phyloP scores from a whole-genome alignment of 2,329 filamentous ascomycete genomes.

The Aquanectria penicillioides region DNA sequence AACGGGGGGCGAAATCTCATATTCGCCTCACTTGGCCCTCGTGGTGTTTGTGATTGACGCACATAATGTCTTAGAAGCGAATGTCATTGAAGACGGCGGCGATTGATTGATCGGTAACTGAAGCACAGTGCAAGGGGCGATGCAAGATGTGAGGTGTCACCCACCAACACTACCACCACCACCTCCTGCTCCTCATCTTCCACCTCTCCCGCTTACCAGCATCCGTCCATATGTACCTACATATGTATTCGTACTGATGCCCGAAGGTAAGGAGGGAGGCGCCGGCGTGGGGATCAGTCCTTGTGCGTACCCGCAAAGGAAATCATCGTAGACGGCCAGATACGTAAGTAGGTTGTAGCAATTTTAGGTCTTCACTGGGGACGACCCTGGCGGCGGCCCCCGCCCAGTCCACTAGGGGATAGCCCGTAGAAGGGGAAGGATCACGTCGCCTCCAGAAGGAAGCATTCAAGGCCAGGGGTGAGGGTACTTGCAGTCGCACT shows the following conservation, averaged over 20 bases:
- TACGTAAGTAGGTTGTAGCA: background rate
- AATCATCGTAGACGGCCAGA: no score
- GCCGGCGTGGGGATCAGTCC: background rate
- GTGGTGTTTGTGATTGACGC: conserved; percentile 4
- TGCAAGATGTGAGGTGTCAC: background rate
- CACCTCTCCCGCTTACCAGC: no score
- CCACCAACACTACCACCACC: background rate
- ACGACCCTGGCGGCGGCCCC: background rate
- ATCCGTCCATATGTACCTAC: no score
- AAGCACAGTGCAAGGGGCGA: background rate
- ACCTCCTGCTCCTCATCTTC: background rate
- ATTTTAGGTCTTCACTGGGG: conserved; percentile 4
- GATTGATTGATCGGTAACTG: background rate
- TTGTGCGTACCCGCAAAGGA: no score
- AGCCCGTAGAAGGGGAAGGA: no score
- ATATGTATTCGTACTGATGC: no score
- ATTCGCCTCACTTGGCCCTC: conserved; percentile 11
- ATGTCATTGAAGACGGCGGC: background rate
- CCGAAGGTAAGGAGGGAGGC: no score
- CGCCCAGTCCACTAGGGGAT: no score
- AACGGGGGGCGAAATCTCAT: conserved; percentile 6
- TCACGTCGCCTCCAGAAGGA: conserved; percentile 3
- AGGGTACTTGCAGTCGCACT: conserved; percentile 8
- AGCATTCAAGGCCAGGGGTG: background rate
- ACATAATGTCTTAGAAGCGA: background rate